Conservation (phyloP, 2,329 filamentous ascomycete genomes). For the Penicillium sp. region DNA sequence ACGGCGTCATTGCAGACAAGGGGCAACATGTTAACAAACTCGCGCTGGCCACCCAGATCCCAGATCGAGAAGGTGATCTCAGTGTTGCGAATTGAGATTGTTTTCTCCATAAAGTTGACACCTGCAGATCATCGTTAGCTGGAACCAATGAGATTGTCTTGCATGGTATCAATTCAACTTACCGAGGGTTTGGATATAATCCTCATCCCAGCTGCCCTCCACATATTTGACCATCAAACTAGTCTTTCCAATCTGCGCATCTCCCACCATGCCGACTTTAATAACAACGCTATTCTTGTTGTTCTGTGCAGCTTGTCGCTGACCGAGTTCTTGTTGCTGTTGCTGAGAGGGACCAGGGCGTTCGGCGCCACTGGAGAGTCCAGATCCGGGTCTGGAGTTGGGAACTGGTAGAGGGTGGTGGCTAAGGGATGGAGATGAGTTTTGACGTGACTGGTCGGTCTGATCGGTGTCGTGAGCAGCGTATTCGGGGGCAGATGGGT, state of each 20-base stretch:
- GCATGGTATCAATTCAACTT: constrained; percentile 25
- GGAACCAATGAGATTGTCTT: not conserved
- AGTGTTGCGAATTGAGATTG: constrained; percentile 97
- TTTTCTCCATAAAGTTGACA: constrained; percentile 99
- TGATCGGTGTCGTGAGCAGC: constrained; percentile 51
- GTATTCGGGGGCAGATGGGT: constrained; percentile 39
- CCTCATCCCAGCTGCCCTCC: constrained; percentile 98
- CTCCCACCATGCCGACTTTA: constrained; percentile 99
- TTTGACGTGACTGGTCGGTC: constrained; percentile 46
- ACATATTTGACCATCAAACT: constrained; percentile 99
- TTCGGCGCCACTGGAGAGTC: constrained; percentile 48
- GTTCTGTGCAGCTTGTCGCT: constrained; percentile 45
- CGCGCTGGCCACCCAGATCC: constrained; percentile 95
- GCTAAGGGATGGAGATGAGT: constrained; percentile 42
- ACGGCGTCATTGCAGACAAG: constrained; percentile 99
- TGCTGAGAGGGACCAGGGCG: constrained; percentile 51
- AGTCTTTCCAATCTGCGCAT: constrained; percentile 98
- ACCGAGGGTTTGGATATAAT: constrained; percentile 97
- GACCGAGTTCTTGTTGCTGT: constrained; percentile 50
- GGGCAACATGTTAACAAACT: constrained; percentile 99
- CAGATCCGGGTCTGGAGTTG: constrained; percentile 52
- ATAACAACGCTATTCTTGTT: constrained; percentile 77
- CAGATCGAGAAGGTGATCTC: constrained; percentile 99
- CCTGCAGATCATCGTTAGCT: constrained; percentile 51
- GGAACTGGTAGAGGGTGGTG: constrained; percentile 44